Base-by-base conservation (phyloP, 2,329 filamentous ascomycete species). In the Cercospora zeae-maydis region DNA sequence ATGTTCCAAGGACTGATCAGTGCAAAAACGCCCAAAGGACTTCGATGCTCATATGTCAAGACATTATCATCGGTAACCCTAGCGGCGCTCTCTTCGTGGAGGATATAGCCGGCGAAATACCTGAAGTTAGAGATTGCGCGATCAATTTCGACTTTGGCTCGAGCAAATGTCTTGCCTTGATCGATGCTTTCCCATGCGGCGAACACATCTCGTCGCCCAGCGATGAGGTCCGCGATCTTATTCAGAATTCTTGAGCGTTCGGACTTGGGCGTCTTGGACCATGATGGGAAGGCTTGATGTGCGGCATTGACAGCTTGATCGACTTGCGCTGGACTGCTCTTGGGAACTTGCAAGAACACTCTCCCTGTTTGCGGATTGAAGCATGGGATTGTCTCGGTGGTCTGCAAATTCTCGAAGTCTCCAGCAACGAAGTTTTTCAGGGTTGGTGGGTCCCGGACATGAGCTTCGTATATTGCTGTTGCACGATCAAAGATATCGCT, bases 1-100 rank as follows among this genome's bases (percentile, higher is more conserved):
- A 64, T 61, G 30, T 64, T 64, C 62, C 62, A 63, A 13, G 62
- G 62, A 27, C 49, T 56, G 21, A 63, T 63, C 42, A 63, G 34
- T n/a, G 45, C 62, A 34, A 63, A 60, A 8, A 63, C 62, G 3
- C 62, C 62, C 52, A 60, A 21, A 3, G 62, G 58, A 36, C 52
- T 58, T 13, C 58, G 52, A 60, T 63, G 62, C 37, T 63, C 62
- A 24, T 63, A 63, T 8, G 52, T 60, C 21, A 63, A 45, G 14
- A 58, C 42, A 24, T 53, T 47, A 6, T 55, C 57, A 31, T 63
- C 62, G 13, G 62, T 63, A 33, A 61, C 61, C 13, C 62, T 39
- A 9, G 62, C 62, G 9, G 62, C 58, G 34, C 21, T 52, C 47
- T 63, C 62, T 16, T 63, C 57, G 30, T 63, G 62, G 16, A 63